Percentiles rank a stretch among this genome's conserved stretches.
Evolutionary conservation across 495 filamentous ascomycete species (phyloP).

Genomic region (Staphylotrichum tortipilum): DNA sequence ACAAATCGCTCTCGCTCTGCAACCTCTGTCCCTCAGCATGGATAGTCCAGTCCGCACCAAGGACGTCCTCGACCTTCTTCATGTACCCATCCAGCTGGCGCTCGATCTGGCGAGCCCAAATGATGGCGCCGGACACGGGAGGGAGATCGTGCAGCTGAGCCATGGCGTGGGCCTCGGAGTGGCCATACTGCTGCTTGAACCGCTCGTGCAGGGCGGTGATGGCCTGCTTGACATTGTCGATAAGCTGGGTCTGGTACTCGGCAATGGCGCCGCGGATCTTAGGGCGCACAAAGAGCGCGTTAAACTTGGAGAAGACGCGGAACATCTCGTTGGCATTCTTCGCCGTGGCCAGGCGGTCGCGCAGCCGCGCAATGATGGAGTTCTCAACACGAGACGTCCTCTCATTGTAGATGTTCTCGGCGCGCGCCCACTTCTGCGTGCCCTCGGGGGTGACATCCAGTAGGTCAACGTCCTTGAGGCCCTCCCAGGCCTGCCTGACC

Average conservation of each 20-base stretch:
- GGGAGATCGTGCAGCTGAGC: slow-evolving; percentile 90
- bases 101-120: slow-evolving; percentile 96
- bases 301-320: slow-evolving; percentile 98
- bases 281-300: slow-evolving; percentile 91
- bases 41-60: slow-evolving; percentile 86
- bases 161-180: slow-evolving; percentile 96
- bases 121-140: slow-evolving; percentile 90
- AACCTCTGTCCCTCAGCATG: slow-evolving; percentile 94
- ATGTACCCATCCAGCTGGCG: slow-evolving; percentile 89
- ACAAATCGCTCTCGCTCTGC: slow-evolving; percentile 75
- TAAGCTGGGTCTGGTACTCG: slow-evolving; percentile 94
- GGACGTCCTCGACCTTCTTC: slow-evolving; percentile 93
- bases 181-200: slow-evolving; percentile 97
- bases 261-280: slow-evolving; percentile 96
- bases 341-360: slow-evolving; percentile 87
- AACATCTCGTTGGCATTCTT: slow-evolving; percentile 99
- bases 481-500: slow-evolving; percentile 86
- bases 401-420: slow-evolving; percentile 92
- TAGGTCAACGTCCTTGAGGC: slow-evolving; percentile 86
- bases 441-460: slow-evolving; percentile 85
- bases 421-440: slow-evolving; percentile 80
- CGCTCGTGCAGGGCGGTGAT: slow-evolving; percentile 88
- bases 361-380: slow-evolving; percentile 89
- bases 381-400: slow-evolving; percentile 95
- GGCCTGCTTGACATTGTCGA: slow-evolving; percentile 93